Base-by-base conservation (phyloP, 75 land plant genomes). In the Azolla pinnata region DNA sequence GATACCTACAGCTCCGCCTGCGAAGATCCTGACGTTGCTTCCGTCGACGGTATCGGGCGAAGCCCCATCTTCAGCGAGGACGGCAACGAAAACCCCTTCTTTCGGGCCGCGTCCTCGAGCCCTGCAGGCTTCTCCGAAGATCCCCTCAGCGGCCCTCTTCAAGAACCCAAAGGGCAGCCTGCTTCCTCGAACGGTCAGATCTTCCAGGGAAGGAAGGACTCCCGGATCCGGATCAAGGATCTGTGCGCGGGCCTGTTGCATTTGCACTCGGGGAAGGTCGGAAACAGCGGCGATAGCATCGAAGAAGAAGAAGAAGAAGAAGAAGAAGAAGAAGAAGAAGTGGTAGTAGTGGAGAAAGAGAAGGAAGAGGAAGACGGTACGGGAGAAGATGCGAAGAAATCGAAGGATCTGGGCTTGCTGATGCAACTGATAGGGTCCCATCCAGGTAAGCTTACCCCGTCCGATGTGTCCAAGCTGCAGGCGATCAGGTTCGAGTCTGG, bases 241-340 rank as follows among this genome's bases (percentile, higher is more conserved):
- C 24, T 52, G 10, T 52, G 54, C 54, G 24, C 54, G 1, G 54
- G 54, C 29, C 54, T 52, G 54, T 29, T 52, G 18, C 54, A 52
- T 25, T 27, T 23, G 54, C 54, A 52, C 54, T 24, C 54, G 5
- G 54, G 54, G 10, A 2, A 14, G 10, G 54, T 52, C 1, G 54
- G 54, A 4, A 52, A 52, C 14, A 52, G 54, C 27, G 26, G 10
- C 24, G 54, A 52, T 25, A 52, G 54, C 14, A 27, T 52, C 24
- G 54, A 29, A 27, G 54, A 52, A 24, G 54, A 52, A 9, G 54
- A 2, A 12, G 24, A 1, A 25, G 29, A 4, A 2, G 4, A 3
- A 3, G 14, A 25, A 3, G 29, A 52, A 9, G 4, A 3, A 3
- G 14, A 25, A 3, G 29, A 52, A 9, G 54, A 4, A 23, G 2